Evolutionary conservation across 768 basidiomycete genomes (phyloP), one percentile per base, ranked within the genome.

Genomic region (Kwoniella dendrophila): DNA sequence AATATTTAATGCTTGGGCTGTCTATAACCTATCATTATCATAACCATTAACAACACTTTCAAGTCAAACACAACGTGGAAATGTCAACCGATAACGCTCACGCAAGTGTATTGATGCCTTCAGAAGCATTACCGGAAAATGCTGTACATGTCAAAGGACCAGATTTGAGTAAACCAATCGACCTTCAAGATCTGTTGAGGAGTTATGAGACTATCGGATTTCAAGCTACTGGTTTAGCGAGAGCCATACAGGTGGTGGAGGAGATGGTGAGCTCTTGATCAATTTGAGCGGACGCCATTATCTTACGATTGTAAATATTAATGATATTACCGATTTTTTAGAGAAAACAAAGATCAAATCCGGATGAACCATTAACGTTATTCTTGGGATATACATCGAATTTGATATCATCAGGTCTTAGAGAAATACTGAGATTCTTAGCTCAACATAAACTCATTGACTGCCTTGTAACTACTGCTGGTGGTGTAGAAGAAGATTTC

Each of bases 361-460:
- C 83, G 83, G 71, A 92, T 85, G 45, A 87, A 87, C 63, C 96
- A 87, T 56, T 79, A 81, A 88, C 87, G 66, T 84, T 98, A 75
- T 96, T 99, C 78, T 87, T 99, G 41, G 96, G 96, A 38, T 99
- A 96, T 81, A 99, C 96, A 11, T 98, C 94, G 50, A 99, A 99
- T 80, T 85, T 99, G 45, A 95, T 99, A 74, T 98, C 96, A 1
- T 98, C 96, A 8, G 96, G 96, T 10, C 82, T 99, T 41, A 87
- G 96, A 34, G 96, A 99, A 80, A 83, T 97, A 47, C 89, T 99
- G 67, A 83, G 88, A 24, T 86, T 93, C 79, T 87, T 99, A 40
- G 94, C 92, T 32, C 93, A 97, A 79, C 87, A 98, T 81, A 88
- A 87, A 66, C 90, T 96, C 70, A 85, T 99, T 60, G 83, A 87